These are phyloP conservation scores for Collybia nuda DNA, from an alignment of 768 basidiomycete genomes.

Conservation along the genomic window DNA sequence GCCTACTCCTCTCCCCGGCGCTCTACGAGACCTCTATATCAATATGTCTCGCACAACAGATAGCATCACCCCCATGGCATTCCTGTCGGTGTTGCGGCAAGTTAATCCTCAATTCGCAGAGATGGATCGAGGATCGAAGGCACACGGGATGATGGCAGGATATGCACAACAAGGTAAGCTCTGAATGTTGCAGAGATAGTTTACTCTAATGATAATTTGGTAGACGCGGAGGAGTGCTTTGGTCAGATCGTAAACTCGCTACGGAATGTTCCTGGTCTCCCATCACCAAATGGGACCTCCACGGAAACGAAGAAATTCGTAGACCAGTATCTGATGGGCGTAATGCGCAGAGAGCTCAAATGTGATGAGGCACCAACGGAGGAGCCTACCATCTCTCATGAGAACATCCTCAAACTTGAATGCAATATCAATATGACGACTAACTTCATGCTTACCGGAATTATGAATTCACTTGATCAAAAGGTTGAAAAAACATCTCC, in stretches of 20 bases:
- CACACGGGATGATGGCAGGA: constrained; percentile 32
- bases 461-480: constrained; percentile 81
- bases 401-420: constrained; percentile 84
- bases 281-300: constrained; percentile 13
- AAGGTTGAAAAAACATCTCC: constrained; percentile 85
- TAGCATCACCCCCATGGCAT: constrained; percentile 65
- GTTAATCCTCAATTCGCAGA: constrained; percentile 93
- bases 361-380: constrained; percentile 87
- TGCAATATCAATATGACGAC: constrained; percentile 89
- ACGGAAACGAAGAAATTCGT: constrained; percentile 59
- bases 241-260: constrained; percentile 70
- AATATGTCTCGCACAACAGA: constrained; percentile 78
- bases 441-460: constrained; percentile 87
- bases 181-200: neutral
- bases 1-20: constrained; percentile 40
- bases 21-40: constrained; percentile 68
- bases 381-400: constrained; percentile 54
- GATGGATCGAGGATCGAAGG: constrained; percentile 41
- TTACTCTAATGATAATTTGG: neutral
- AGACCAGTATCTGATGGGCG: constrained; percentile 79
- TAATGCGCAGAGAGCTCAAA: constrained; percentile 75
- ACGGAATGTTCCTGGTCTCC: constrained; percentile 62
- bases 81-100: constrained; percentile 70
- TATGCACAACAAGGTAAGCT: constrained; percentile 78
- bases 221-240: constrained; percentile 92